These are phyloP conservation scores for Chlorella sp. DNA, from an alignment of 139 green algal species.

Conservation along the genomic window DNA sequence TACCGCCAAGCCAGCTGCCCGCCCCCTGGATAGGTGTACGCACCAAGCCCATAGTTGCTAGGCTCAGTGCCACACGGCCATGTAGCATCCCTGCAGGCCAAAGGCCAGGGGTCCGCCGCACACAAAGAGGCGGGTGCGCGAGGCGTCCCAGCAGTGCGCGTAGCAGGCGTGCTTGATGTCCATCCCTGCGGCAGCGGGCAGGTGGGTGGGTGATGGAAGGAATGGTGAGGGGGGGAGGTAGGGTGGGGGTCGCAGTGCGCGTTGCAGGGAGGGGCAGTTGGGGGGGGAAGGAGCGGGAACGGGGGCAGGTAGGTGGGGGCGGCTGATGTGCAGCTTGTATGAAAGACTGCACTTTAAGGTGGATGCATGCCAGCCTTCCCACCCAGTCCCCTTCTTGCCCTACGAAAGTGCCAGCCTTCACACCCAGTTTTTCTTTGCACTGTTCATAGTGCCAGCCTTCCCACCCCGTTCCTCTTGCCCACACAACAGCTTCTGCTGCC, in stretches of 20 bases:
- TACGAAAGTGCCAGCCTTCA: too few relatives aligned
- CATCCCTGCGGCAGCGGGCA: not conserved
- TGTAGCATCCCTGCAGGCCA: conserved; percentile 66
- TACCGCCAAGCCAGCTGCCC: too few relatives aligned
- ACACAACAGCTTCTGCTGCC: not conserved
- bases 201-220: not conserved
- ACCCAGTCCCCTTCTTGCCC: too few relatives aligned
- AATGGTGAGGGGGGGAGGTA: not conserved
- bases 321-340: too few relatives aligned
- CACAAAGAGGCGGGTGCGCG: conserved; percentile 56
- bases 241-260: not conserved
- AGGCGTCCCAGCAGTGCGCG: conserved; percentile 69
- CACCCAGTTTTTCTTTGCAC: too few relatives aligned
- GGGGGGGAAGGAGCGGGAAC: not conserved
- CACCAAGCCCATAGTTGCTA: too few relatives aligned
- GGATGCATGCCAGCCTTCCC: too few relatives aligned
- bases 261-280: not conserved
- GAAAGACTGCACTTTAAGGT: too few relatives aligned
- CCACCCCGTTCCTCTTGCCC: not conserved
- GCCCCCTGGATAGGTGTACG: too few relatives aligned
- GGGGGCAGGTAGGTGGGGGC: not conserved
- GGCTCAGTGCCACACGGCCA: conserved; percentile 62
- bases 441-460: not conserved
- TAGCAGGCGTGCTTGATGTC: conserved; percentile 65
- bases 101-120: conserved; percentile 68